Evolutionary conservation across 306 rosid species (phyloP), one percentile per base, ranked within the genome.

Genomic region (Vigna reflexopilosa): DNA sequence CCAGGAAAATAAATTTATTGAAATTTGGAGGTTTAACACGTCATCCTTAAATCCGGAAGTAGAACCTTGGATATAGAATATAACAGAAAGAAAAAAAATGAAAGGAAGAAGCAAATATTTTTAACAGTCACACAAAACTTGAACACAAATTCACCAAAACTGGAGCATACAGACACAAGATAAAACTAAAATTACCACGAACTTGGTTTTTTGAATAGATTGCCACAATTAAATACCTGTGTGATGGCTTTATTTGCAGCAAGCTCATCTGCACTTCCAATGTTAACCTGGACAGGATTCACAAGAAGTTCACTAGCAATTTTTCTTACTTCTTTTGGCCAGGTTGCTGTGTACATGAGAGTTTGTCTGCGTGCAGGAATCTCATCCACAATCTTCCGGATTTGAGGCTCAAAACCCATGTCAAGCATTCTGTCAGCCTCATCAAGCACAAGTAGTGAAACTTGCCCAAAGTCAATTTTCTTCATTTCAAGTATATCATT

Each of bases 391-490:
- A 96, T 91, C 88, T 92, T 96, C 40, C 98, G 96, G 48, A 96
- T 96, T 84, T 96, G 99, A 86, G 99, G 99, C 83, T 96, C 99
- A 85, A 96, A 96, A 32, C 99, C 99, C 99, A 95, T 95, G 84
- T 95, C 99, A 85, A 95, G 98, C 99, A 95, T 95, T 62, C 99
- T 91, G 76, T 95, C 99, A 62, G 99, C 99, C 88, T 95, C 99
- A 88, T 95, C 99, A 77, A 95, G 99, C 86, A 95, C 96, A 76
- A 96, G 98, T 51, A 96, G 93, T 16, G 99, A 96, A 76, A 96
- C 89, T 87, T 96, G 99, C 82, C 90, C 76, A 62, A 96, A 91
- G 80, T 91, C 81, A 63, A 96, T 90, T 86, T 87, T 91, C 81
- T 91, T 96, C 97, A 91, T 96, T 88, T 96, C 99, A 49, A 93